Conservation (phyloP, 129 eudicot genomes). For the Flaveria robusta region DNA sequence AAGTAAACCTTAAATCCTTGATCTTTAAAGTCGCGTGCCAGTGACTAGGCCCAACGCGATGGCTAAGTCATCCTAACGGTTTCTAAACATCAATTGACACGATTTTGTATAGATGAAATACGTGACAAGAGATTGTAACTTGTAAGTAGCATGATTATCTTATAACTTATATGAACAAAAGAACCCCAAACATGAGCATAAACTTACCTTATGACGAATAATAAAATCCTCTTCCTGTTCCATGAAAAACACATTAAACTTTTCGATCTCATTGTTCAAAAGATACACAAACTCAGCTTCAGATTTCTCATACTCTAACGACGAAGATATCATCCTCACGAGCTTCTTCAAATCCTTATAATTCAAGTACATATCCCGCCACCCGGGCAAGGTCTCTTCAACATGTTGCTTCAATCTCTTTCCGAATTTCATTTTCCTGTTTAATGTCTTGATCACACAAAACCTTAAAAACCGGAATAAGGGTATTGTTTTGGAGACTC, state of each 20-base stretch:
- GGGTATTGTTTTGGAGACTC: not conserved
- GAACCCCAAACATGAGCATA: not conserved
- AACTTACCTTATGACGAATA: constrained; percentile 72
- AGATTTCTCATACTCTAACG: constrained; percentile 45
- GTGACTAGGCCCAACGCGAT: constrained; percentile 22
- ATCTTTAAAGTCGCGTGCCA: not conserved
- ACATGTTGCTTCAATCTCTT: constrained; percentile 81
- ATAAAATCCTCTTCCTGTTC: constrained; percentile 94
- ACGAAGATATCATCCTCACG: constrained; percentile 59
- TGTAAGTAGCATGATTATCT: not conserved
- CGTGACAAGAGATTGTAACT: not conserved
- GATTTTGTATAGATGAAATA: not conserved
- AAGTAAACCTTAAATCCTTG: not conserved
- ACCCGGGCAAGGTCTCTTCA: constrained; percentile 73
- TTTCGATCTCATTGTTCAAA: constrained; percentile 82
- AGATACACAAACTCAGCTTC: constrained; percentile 71
- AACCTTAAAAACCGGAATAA: constrained; percentile 9
- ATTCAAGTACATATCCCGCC: constrained; percentile 75
- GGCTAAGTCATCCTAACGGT: not conserved
- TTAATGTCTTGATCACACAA: constrained; percentile 4
- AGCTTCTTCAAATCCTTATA: constrained; percentile 83
- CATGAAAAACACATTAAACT: constrained; percentile 75
- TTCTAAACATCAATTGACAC: not conserved
- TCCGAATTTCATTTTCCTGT: constrained; percentile 70
- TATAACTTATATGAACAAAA: not conserved